Conservation (phyloP, 768 basidiomycete species). For the Leccinum variicolor region DNA sequence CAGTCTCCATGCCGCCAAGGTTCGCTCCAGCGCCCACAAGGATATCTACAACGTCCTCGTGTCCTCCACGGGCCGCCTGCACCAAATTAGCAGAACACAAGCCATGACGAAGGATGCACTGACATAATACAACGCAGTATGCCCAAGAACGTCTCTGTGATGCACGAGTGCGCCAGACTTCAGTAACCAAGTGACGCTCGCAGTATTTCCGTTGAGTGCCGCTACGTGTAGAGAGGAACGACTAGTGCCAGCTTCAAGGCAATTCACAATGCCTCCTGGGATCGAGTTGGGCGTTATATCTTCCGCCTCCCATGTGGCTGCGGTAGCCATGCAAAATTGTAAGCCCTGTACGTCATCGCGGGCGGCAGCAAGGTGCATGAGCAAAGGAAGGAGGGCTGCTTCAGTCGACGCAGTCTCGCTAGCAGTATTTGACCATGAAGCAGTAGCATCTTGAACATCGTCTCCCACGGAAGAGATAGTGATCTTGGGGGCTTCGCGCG, state of each 20-base stretch:
- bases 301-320: conserved; percentile 23
- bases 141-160: conserved; percentile 72
- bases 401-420: conserved; percentile 71
- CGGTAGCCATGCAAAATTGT: conserved; percentile 50
- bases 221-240: conserved; percentile 79
- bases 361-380: conserved; percentile 77
- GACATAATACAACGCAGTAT: conserved; percentile 83
- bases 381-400: conserved; percentile 67
- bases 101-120: conserved; percentile 18
- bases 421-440: conserved; percentile 77
- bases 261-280: conserved; percentile 71
- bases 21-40: conserved; percentile 73
- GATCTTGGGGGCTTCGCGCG: conserved; percentile 35
- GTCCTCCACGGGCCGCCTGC: conserved; percentile 74
- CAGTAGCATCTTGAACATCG: conserved; percentile 41
- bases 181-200: conserved; percentile 48
- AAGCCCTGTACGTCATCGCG: conserved; percentile 64
- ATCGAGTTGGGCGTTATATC: conserved; percentile 29
- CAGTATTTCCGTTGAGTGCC: conserved; percentile 58
- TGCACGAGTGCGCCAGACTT: conserved; percentile 80
- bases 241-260: conserved; percentile 65
- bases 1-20: conserved; percentile 63
- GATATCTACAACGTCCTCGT: conserved; percentile 55
- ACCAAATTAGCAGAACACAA: conserved; percentile 1
- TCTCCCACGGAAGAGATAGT: conserved; percentile 34